Evolutionary conservation across 192 early-diverging fungal species (phyloP).

Genomic region (Coemansia sp.): DNA sequence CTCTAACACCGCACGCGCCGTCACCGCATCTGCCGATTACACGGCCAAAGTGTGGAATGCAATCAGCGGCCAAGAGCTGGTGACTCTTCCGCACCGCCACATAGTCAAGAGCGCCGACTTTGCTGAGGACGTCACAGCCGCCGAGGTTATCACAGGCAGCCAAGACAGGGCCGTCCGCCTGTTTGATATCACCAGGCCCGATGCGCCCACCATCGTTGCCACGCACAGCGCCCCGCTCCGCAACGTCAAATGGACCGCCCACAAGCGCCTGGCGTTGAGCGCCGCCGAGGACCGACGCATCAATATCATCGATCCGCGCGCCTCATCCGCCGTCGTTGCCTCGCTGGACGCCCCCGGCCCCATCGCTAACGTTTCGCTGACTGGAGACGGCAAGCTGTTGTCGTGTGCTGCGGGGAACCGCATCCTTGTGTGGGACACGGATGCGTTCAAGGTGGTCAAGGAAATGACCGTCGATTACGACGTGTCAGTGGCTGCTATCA

Average conservation of each 20-base stretch:
- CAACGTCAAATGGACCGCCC: slow-evolving; percentile 43
- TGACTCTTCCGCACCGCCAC: slow-evolving; percentile 73
- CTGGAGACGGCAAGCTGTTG: slow-evolving; percentile 72
- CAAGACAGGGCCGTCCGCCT: slow-evolving; percentile 79
- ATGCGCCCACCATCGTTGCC: slow-evolving; percentile 28
- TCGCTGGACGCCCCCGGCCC: slow-evolving; percentile 62
- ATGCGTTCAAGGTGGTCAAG: slow-evolving; percentile 61
- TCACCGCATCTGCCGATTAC: slow-evolving; percentile 93
- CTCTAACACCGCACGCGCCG: slow-evolving; percentile 72
- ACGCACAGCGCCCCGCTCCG: slow-evolving; percentile 42
- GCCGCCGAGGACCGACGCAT: slow-evolving; percentile 61
- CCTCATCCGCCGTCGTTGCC: slow-evolving; percentile 57
- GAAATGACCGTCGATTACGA: slow-evolving; percentile 62
- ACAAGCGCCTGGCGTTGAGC: slow-evolving; percentile 57
- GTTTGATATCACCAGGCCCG: slow-evolving; percentile 67
- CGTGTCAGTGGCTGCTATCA: slow-evolving; percentile 78
- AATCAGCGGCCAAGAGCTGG: slow-evolving; percentile 66
- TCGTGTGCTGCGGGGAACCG: slow-evolving; percentile 76
- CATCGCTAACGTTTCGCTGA: slow-evolving; percentile 73
- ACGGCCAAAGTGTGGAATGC: slow-evolving; percentile 90
- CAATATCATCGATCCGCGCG: slow-evolving; percentile 74
- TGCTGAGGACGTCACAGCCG: slow-evolving; percentile 56
- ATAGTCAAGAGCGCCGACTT: slow-evolving; percentile 87
- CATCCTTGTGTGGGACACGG: slow-evolving; percentile 71
- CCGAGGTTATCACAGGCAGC: slow-evolving; percentile 76